A percentile compares a stretch with the other conserved stretches of the same genome.
Evolutionary conservation across 768 basidiomycete species (phyloP).

Genomic region (Russula sp.): DNA sequence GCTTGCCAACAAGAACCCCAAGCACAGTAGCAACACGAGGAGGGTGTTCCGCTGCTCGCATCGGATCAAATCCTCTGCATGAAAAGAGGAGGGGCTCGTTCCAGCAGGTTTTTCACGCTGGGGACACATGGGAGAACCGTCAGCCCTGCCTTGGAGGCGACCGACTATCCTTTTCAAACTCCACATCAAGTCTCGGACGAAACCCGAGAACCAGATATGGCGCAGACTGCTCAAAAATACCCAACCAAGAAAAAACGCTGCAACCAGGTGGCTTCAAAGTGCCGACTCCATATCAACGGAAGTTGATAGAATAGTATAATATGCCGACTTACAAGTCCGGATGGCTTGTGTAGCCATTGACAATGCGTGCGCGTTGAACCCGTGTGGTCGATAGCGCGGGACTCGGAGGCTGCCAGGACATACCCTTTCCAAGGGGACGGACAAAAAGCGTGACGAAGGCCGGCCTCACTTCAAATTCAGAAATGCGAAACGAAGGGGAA

Average conservation of each 20-base stretch:
- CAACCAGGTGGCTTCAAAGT: constrained; percentile 33
- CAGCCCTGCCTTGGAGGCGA: background rate
- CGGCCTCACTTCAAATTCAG: background rate
- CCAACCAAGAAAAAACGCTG: constrained; percentile 39
- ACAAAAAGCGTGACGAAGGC: background rate
- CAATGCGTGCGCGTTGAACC: background rate
- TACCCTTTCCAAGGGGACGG: background rate
- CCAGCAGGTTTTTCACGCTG: background rate
- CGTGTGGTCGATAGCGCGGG: background rate
- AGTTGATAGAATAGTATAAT: background rate
- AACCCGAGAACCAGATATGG: constrained; percentile 27
- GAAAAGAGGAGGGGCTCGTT: background rate
- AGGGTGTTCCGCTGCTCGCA: background rate
- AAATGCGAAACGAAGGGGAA: background rate
- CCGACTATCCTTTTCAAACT: background rate
- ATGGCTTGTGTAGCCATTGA: constrained; percentile 1
- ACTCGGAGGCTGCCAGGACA: constrained; percentile 1
- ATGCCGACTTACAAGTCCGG: constrained; percentile 17
- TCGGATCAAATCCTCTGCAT: background rate
- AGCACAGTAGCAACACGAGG: constrained; percentile 15
- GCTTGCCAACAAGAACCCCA: constrained; percentile 24
- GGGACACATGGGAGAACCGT: background rate
- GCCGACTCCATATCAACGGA: background rate
- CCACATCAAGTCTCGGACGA: constrained; percentile 21
- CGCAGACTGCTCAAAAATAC: constrained; percentile 34